phyloP scores from a whole-genome alignment of 768 basidiomycete species.

The Tricholomella constricta region DNA sequence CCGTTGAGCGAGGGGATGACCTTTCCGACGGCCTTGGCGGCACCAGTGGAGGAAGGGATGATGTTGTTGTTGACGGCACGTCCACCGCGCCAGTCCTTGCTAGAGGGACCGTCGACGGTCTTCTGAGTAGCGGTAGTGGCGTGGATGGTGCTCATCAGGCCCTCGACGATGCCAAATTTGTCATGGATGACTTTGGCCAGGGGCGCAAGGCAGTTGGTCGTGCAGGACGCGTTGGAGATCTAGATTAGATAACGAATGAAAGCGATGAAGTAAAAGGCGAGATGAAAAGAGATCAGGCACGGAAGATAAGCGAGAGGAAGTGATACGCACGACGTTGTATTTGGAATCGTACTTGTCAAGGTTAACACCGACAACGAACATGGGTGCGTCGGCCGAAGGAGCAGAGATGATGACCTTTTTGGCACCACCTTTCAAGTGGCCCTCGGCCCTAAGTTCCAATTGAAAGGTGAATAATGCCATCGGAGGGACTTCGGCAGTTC shows the following conservation, averaged over 20 bases:
- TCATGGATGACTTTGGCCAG: constrained; percentile 98
- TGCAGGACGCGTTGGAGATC: constrained; percentile 99
- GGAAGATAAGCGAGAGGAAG: background rate
- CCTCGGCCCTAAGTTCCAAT: constrained; percentile 61
- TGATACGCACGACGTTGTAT: constrained; percentile 73
- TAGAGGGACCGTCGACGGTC: constrained; percentile 91
- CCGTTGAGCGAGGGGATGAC: constrained; percentile 96
- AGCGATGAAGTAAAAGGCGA: background rate
- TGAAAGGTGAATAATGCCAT: constrained; percentile 13
- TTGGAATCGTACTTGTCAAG: constrained; percentile 88
- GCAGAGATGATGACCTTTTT: constrained; percentile 99
- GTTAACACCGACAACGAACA: constrained; percentile 96
- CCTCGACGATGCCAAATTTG: constrained; percentile 95
- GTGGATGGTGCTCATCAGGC: constrained; percentile 98
- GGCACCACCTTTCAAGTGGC: constrained; percentile 96
- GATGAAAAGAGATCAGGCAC: constrained; percentile 10
- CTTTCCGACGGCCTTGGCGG: constrained; percentile 98
- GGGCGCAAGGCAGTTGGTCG: constrained; percentile 99
- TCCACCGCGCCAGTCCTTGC: constrained; percentile 98
- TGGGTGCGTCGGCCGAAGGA: constrained; percentile 94
- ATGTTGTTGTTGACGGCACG: constrained; percentile 98
- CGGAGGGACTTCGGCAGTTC: constrained; percentile 4
- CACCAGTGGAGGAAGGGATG: constrained; percentile 98
- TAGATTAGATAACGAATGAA: constrained; percentile 24
- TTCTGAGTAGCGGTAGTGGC: constrained; percentile 95